A percentile compares a stretch with the other conserved stretches of the same genome.
These are phyloP conservation scores for Cupressus sempervirens DNA, from an alignment of 75 land plant species.

Conservation along the genomic window DNA sequence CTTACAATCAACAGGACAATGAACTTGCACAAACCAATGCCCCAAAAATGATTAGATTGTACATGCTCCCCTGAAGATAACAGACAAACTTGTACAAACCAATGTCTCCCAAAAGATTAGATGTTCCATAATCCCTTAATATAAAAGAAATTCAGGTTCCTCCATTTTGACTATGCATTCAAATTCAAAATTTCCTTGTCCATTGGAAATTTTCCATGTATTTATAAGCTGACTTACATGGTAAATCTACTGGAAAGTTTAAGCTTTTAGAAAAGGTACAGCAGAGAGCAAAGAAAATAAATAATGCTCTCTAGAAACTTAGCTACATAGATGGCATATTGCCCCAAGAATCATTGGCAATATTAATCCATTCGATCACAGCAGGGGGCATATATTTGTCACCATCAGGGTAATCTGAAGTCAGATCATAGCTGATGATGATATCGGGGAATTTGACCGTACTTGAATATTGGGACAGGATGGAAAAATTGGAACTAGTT, in stretches of 20 bases:
- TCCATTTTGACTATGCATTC: not conserved
- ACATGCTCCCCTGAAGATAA: not conserved
- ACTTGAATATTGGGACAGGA: not conserved
- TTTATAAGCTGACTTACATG: not conserved
- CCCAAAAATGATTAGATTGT: not conserved
- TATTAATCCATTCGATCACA: not conserved
- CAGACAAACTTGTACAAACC: not conserved
- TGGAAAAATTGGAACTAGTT: not conserved
- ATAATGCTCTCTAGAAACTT: not conserved
- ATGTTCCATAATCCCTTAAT: not conserved
- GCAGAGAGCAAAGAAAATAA: too few relatives aligned
- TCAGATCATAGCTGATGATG: not conserved
- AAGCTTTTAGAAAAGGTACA: too few relatives aligned
- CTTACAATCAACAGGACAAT: not conserved
- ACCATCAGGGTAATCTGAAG: not conserved
- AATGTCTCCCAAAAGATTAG: not conserved
- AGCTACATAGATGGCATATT: not conserved
- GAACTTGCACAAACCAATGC: not conserved
- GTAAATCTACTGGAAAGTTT: not conserved
- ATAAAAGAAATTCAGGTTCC: not conserved
- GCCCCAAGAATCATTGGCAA: not conserved
- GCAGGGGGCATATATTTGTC: too few relatives aligned
- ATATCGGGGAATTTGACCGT: not conserved
- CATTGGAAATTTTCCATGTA: not conserved
- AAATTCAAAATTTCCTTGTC: not conserved